phyloP scores from a whole-genome alignment of 2,329 filamentous ascomycete genomes.

The Hortaea werneckii region DNA sequence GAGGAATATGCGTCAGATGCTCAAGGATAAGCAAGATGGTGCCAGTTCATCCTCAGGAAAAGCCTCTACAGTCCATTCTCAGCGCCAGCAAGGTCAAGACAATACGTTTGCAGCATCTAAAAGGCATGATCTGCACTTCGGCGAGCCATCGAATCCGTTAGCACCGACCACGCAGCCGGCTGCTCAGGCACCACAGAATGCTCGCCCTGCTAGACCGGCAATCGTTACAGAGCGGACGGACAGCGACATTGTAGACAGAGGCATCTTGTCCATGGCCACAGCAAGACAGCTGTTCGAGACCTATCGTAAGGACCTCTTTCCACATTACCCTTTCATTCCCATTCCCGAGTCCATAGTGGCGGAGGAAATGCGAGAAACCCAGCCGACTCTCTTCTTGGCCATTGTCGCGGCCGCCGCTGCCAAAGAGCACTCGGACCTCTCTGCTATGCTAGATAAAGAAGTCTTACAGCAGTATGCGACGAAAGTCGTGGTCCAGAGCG shows the following conservation, averaged over 20 bases:
- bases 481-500: conserved; percentile 38
- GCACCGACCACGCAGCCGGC: neutral
- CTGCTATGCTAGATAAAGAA: conserved; percentile 37
- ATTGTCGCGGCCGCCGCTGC: conserved; percentile 54
- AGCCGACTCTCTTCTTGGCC: conserved; percentile 60
- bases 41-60: neutral
- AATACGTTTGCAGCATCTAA: neutral
- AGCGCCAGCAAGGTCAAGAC: neutral
- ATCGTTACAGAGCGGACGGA: conserved; percentile 7
- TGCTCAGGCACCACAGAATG: conserved; percentile 2
- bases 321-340: conserved; percentile 53
- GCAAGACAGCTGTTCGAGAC: conserved; percentile 47
- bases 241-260: conserved; percentile 44
- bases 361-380: conserved; percentile 46
- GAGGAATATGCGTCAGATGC: conserved; percentile 29
- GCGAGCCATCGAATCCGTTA: neutral
- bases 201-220: neutral
- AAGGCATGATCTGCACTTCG: neutral
- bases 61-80: neutral
- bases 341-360: conserved; percentile 47
- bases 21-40: conserved; percentile 17
- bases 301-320: conserved; percentile 51
- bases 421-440: conserved; percentile 41
- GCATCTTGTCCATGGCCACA: conserved; percentile 46
- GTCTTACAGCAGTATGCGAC: conserved; percentile 40